Conservation (phyloP, 2,329 filamentous ascomycete genomes). For the Sporothrix brasiliensis region DNA sequence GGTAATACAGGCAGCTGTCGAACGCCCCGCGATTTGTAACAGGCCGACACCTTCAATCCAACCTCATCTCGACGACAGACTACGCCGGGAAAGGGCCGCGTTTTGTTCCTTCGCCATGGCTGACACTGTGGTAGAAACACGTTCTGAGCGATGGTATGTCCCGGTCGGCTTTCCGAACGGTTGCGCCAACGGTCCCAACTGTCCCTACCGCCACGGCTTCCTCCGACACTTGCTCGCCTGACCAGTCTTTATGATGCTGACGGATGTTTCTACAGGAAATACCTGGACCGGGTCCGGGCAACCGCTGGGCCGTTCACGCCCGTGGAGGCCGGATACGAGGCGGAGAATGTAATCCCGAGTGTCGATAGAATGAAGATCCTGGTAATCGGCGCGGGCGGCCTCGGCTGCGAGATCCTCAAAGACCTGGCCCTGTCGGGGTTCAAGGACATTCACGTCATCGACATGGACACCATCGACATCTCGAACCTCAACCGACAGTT, state of each 20-base stretch:
- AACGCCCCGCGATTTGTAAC: constrained; percentile 15
- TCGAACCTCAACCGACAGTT: constrained; percentile 98
- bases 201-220: too few species aligned
- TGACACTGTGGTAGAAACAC: constrained; percentile 22
- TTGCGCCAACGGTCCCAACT: not conserved
- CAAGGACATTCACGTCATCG: constrained; percentile 96
- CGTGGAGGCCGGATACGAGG: constrained; percentile 59
- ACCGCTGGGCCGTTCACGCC: constrained; percentile 76
- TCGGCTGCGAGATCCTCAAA: constrained; percentile 96
- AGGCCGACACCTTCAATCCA: not conserved
- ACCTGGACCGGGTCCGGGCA: constrained; percentile 78
- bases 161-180: not conserved
- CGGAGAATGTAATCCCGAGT: constrained; percentile 56
- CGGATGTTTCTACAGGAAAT: constrained; percentile 62
- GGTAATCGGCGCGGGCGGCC: constrained; percentile 81
- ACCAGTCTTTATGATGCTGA: not conserved
- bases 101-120: constrained; percentile 25
- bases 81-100: constrained; percentile 3
- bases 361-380: constrained; percentile 75
- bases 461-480: constrained; percentile 99
- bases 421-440: constrained; percentile 94
- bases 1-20: constrained; percentile 8
- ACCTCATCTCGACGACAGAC: not conserved
- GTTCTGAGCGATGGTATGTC: constrained; percentile 31
- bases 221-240: not conserved